Evolutionary conservation across 2,329 filamentous ascomycete genomes (phyloP), one percentile per base, ranked within the genome.

Genomic region (Chrysosphaeria jannelii): DNA sequence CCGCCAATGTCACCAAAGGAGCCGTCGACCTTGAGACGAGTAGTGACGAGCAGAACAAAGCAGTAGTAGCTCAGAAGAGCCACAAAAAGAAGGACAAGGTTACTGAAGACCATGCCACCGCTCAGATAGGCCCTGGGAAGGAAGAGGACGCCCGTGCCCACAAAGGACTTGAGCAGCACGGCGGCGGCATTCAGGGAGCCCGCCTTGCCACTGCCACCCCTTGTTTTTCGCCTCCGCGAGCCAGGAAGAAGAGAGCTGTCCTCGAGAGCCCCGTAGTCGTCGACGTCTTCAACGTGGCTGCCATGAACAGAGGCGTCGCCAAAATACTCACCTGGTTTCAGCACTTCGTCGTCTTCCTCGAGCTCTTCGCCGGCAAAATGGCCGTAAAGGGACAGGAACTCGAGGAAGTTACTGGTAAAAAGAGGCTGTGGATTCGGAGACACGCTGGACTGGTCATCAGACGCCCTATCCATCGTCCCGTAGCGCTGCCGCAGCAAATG

Each of bases 1-100:
- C 75, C 78, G 25, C 88, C 85, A 47, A 97, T 89, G 38, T 93
- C 85, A 43, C 85, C 85, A 46, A 93, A 97, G 1, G 85, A 93
- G n/a, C 74, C 78, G 23, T 79, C 69, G 14, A 93, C 61, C 39
- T 63, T 70, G 23, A 90, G 50, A 16, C 85, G 69, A 2, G 78
- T 85, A 28, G 68, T 68, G 30, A 91, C 78, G 15, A 97, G 58
- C 9, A 97, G 55, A 20, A 97, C 78, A 45, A 97, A 97, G 48
- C 79, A 91, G 50, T 91, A 90, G 46, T 90, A 97, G 40, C 79
- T 91, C 28, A 97, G 51, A 3, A 59, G 50, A 5, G 85, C 79
- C 10, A 97, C 75, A 19, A 55, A 58, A 12, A 97, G 51, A n/a
- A 97, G 58, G 10, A 97, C 71, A 24, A 88, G 32, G 39, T 88